Percentiles rank a stretch among this genome's conserved stretches.
phyloP scores from a whole-genome alignment of 2,329 filamentous ascomycete genomes.

The Neofusicoccum kwambonambiense region DNA sequence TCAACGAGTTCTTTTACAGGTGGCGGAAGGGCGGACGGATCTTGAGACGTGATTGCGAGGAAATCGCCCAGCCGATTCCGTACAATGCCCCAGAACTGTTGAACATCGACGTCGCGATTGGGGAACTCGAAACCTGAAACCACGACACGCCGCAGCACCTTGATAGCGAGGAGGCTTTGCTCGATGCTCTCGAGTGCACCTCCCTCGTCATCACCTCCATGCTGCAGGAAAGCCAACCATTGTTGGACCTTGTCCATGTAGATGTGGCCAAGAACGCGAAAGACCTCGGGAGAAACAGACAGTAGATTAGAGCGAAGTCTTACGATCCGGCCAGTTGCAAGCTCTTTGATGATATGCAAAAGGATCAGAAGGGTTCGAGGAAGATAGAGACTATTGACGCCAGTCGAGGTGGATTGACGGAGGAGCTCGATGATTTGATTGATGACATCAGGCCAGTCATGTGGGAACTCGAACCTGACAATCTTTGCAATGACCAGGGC shows the following conservation, averaged over 20 bases:
- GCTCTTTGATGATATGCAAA: conserved; percentile 85
- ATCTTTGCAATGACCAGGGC: conserved; percentile 86
- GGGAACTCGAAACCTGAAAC: conserved; percentile 82
- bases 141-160: conserved; percentile 74
- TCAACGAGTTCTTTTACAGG: conserved; percentile 65
- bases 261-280: conserved; percentile 74
- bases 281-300: conserved; percentile 75
- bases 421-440: conserved; percentile 54
- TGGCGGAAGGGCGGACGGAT: conserved; percentile 50
- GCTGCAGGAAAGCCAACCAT: conserved; percentile 65
- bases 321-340: conserved; percentile 75
- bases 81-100: conserved; percentile 76
- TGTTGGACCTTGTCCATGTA: conserved; percentile 71
- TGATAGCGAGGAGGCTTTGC: conserved; percentile 76
- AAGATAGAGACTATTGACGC: conserved; percentile 64
- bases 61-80: conserved; percentile 77
- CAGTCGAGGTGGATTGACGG: conserved; percentile 52
- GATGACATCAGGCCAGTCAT: conserved; percentile 65
- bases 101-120: conserved; percentile 72
- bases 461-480: conserved; percentile 82
- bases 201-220: conserved; percentile 58
- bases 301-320: conserved; percentile 75
- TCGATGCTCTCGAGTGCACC: conserved; percentile 65
- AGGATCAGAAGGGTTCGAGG: conserved; percentile 73
- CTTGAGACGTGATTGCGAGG: conserved; percentile 60